Evolutionary conservation across 352 stramenopile species (phyloP).

Genomic region (Vaucheria bursata): DNA sequence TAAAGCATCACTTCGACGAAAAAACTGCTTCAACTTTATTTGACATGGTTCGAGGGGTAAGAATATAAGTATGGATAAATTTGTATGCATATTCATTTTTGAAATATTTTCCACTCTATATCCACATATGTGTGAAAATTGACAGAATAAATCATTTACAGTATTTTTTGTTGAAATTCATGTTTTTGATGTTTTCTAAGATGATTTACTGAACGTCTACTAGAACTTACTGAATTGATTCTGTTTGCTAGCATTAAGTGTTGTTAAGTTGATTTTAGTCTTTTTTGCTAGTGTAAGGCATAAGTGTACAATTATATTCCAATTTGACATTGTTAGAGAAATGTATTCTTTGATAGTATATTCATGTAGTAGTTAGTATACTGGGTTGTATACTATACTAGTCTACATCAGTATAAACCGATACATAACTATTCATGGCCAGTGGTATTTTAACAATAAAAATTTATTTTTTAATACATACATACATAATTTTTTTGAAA

Average conservation of each 20-base stretch:
- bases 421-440: neutral
- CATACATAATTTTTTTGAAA: too few relatives aligned
- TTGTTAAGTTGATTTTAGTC: too few relatives aligned
- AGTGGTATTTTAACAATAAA: neutral
- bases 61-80: neutral
- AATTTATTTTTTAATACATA: neutral
- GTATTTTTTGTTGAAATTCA: too few relatives aligned
- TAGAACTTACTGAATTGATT: too few relatives aligned
- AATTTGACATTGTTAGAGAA: too few relatives aligned
- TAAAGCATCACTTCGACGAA: neutral
- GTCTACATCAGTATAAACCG: neutral
- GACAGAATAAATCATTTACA: too few relatives aligned
- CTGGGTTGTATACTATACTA: neutral
- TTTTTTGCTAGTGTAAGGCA: too few relatives aligned
- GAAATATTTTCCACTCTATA: neutral
- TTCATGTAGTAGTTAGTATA: neutral
- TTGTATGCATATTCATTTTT: neutral
- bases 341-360: neutral
- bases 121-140: too few relatives aligned
- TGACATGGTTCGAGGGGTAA: neutral
- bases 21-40: neutral
- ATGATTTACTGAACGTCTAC: too few relatives aligned
- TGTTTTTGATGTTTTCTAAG: too few relatives aligned
- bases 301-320: too few relatives aligned
- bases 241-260: too few relatives aligned